A percentile compares a stretch with the other conserved stretches of the same genome.
phyloP scores from a whole-genome alignment of 768 basidiomycete genomes.

The Lentinula sp. region DNA sequence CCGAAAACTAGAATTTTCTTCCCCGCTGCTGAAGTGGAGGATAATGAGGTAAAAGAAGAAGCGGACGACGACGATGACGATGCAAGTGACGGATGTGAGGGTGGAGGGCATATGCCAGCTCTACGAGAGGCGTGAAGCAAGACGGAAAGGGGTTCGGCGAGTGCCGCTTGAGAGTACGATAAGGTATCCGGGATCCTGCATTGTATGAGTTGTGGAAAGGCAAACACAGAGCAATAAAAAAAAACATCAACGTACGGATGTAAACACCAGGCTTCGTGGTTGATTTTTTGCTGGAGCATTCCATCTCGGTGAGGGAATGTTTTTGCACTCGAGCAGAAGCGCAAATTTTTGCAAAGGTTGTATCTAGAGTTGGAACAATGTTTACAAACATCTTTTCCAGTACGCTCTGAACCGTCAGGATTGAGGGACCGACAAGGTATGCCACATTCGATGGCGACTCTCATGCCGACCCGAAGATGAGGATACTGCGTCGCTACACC shows the following conservation, averaged over 20 bases:
- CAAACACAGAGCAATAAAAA: constrained; percentile 1
- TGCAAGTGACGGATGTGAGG: background rate
- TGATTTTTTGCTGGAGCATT: constrained; percentile 81
- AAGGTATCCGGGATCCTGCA: constrained; percentile 67
- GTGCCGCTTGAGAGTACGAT: constrained; percentile 74
- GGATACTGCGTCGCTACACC: constrained; percentile 33
- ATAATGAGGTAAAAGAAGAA: constrained; percentile 21
- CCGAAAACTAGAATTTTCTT: constrained; percentile 85
- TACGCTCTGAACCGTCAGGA: background rate
- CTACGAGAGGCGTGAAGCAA: constrained; percentile 61
- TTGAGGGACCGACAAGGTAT: constrained; percentile 61
- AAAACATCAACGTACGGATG: constrained; percentile 63
- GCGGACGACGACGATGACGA: constrained; percentile 6
- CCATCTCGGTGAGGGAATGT: constrained; percentile 93
- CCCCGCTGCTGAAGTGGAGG: constrained; percentile 29
- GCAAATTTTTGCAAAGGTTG: constrained; percentile 88
- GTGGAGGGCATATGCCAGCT: constrained; percentile 20
- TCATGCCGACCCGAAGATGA: constrained; percentile 65
- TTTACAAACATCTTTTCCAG: constrained; percentile 35
- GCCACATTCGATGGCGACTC: constrained; percentile 92
- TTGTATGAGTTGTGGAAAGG: background rate
- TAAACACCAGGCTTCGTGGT: constrained; percentile 80
- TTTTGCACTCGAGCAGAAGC: constrained; percentile 86
- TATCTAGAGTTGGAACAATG: constrained; percentile 75
- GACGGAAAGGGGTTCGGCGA: constrained; percentile 94